phyloP scores from a whole-genome alignment of 2,329 filamentous ascomycete species.

The Colletotrichum australisinense region DNA sequence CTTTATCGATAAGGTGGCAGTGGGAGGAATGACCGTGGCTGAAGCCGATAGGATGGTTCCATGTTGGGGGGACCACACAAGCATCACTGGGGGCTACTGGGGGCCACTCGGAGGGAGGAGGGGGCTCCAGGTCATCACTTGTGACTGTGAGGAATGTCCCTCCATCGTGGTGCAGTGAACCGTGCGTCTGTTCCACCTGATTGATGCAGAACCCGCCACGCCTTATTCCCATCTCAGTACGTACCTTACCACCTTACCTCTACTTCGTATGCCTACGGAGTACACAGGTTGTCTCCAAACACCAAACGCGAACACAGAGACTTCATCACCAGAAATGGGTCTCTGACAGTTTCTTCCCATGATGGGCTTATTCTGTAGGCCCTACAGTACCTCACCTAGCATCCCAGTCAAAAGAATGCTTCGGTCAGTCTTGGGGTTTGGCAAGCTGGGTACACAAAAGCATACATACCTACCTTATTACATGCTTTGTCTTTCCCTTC shows the following conservation, averaged over 20 bases:
- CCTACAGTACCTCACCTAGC: not conserved
- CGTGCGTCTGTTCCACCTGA: slow-evolving; percentile 27
- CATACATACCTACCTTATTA: no score
- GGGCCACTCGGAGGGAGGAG: not conserved
- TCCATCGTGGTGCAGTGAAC: slow-evolving; percentile 5
- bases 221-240: not conserved
- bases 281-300: not conserved
- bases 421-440: not conserved
- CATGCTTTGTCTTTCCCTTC: not conserved
- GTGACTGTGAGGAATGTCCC: slow-evolving; percentile 15
- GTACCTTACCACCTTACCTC: no score
- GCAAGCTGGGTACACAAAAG: no score
- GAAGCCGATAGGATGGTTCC: slow-evolving; percentile 11
- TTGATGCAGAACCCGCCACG: slow-evolving; percentile 25
- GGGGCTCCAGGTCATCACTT: not conserved
- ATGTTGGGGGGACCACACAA: not conserved
- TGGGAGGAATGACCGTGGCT: not conserved
- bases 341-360: not conserved
- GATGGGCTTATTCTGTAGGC: not conserved
- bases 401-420: not conserved
- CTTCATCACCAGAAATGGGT: not conserved
- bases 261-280: no score
- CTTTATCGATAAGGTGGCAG: slow-evolving; percentile 30
- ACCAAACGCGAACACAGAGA: not conserved
- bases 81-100: no score